phyloP scores from a whole-genome alignment of 2,329 filamentous ascomycete species.

The Seiridium unicorne region DNA sequence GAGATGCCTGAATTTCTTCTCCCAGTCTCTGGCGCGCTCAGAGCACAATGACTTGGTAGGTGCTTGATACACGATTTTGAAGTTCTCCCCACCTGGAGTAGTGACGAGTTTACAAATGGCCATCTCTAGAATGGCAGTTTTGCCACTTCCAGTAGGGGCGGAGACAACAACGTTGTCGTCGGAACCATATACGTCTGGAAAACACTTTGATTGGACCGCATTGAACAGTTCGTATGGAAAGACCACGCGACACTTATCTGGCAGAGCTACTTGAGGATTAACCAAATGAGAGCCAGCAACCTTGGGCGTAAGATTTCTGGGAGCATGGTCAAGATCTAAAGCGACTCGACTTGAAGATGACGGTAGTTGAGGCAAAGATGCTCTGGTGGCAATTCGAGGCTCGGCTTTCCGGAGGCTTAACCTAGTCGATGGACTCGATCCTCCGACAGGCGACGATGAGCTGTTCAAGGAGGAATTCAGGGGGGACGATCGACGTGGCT shows the following conservation, averaged over 20 bases:
- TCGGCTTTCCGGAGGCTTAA: constrained; percentile 16
- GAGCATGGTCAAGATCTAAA: constrained; percentile 23
- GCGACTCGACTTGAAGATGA: constrained; percentile 14
- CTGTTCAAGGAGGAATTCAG: constrained; percentile 8
- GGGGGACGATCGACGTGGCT: constrained; percentile 13
- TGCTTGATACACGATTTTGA: constrained; percentile 83
- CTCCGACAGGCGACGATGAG: constrained; percentile 21
- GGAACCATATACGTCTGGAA: constrained; percentile 61
- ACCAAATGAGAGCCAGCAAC: constrained; percentile 39
- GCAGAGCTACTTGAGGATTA: constrained; percentile 50
- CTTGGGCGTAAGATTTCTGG: constrained; percentile 27
- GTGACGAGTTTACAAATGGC: constrained; percentile 73
- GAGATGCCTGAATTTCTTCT: constrained; percentile 67
- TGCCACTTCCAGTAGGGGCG: constrained; percentile 82
- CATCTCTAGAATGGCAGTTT: constrained; percentile 78
- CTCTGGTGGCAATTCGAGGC: constrained; percentile 9
- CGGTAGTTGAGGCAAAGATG: constrained; percentile 12
- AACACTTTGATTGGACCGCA: constrained; percentile 79
- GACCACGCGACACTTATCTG: constrained; percentile 66
- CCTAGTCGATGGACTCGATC: constrained; percentile 27
- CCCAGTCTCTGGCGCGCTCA: constrained; percentile 76
- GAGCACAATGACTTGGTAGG: constrained; percentile 82
- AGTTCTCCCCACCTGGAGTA: constrained; percentile 53
- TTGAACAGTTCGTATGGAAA: constrained; percentile 79
- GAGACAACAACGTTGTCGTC: constrained; percentile 78